Percentiles rank a stretch among this genome's conserved stretches.
phyloP scores from a whole-genome alignment of 208 protist species.

The Phytomonas francai region DNA sequence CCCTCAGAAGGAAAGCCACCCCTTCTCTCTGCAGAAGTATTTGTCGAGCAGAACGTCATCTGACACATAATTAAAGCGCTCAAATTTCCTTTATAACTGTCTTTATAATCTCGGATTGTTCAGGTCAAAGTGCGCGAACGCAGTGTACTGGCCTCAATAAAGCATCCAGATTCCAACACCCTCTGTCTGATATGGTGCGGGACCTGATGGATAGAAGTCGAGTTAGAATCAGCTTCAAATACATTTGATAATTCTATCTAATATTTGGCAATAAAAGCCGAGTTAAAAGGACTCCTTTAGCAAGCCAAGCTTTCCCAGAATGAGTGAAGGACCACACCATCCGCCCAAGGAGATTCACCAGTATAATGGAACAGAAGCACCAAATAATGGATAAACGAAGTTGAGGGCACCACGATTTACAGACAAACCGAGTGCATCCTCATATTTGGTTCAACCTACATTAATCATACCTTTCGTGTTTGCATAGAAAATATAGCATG shows the following conservation, averaged over 20 bases:
- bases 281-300: constrained; percentile 67
- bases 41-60: constrained; percentile 6
- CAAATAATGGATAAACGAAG: constrained; percentile 6
- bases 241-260: constrained; percentile 65
- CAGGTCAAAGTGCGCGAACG: constrained; percentile 76
- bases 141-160: constrained; percentile 67
- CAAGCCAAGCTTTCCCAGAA: constrained; percentile 63
- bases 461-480: background rate
- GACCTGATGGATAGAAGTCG: constrained; percentile 61
- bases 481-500: background rate
- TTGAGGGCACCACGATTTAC: background rate
- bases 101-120: constrained; percentile 44
- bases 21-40: background rate
- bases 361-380: constrained; percentile 22
- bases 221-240: constrained; percentile 44
- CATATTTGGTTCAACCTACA: background rate
- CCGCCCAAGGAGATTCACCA: constrained; percentile 69
- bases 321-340: constrained; percentile 69
- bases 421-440: background rate
- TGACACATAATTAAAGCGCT: constrained; percentile 34
- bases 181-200: constrained; percentile 55
- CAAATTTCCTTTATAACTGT: constrained; percentile 47
- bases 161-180: constrained; percentile 74
- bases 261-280: constrained; percentile 65
- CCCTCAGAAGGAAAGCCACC: constrained; percentile 69